These are phyloP conservation scores for Scutellaria galericulata DNA, from an alignment of 257 asterid genomes.

Conservation along the genomic window DNA sequence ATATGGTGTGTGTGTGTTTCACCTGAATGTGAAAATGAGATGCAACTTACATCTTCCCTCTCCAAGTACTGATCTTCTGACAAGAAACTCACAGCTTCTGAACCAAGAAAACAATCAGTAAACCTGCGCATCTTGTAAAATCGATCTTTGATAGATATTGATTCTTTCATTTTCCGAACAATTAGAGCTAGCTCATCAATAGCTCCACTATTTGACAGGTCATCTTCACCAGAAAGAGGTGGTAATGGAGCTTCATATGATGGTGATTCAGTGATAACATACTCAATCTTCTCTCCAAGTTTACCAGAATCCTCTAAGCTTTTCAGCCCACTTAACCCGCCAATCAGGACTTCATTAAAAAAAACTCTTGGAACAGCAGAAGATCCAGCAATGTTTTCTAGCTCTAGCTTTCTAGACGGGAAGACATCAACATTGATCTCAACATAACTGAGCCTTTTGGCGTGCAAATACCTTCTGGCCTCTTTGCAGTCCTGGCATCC, in stretches of 20 bases:
- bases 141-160: slow-evolving; percentile 65
- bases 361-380: slow-evolving; percentile 74
- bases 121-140: slow-evolving; percentile 78
- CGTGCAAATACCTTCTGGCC: slow-evolving; percentile 61
- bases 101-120: slow-evolving; percentile 72
- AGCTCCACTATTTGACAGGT: slow-evolving; percentile 69
- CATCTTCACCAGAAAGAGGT: slow-evolving; percentile 98
- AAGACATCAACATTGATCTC: slow-evolving; percentile 82
- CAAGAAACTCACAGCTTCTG: slow-evolving; percentile 86
- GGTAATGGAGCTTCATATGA: slow-evolving; percentile 85
- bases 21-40: slow-evolving; percentile 28
- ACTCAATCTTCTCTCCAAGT: slow-evolving; percentile 80
- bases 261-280: slow-evolving; percentile 70
- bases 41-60: slow-evolving; percentile 73
- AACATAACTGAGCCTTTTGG: slow-evolving; percentile 70
- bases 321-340: slow-evolving; percentile 71
- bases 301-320: slow-evolving; percentile 73
- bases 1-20: background rate
- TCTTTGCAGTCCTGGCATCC: slow-evolving; percentile 73
- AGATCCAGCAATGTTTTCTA: slow-evolving; percentile 78
- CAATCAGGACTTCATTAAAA: slow-evolving; percentile 79
- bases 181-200: slow-evolving; percentile 86
- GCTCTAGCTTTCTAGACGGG: slow-evolving; percentile 72
- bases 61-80: slow-evolving; percentile 92
- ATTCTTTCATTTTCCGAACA: slow-evolving; percentile 75